Base-by-base conservation (phyloP, 345 rosid species). In the Hirschfeldia incana region DNA sequence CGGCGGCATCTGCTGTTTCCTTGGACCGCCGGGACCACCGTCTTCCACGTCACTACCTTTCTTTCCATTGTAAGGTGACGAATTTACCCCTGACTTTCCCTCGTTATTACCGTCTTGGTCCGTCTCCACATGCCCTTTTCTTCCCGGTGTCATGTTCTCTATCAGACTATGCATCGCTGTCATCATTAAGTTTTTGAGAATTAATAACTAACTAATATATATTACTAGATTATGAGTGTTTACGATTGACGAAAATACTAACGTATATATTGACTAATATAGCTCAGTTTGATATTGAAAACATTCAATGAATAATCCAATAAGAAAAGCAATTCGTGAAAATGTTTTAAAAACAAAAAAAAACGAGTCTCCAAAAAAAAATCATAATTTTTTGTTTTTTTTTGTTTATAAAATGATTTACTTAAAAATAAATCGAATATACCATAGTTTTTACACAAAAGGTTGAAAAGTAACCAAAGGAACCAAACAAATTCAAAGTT, bases 1-100 rank as follows among this genome's bases (percentile, higher is more conserved):
- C 8, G 94, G 94, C 5, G 94, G 92, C 94, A 88, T 90, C 76
- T 84, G 88, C 39, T 83, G 88, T 63, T 85, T 88, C 79, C 75
- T 83, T 42, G 73, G 72, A 72, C 79, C 80, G n/a, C 74, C 86
- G 57, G 62, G 82, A 53, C 73, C 74, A 33, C 76, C 84, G 11
- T 66, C 85, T 77, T 86, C 89, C 76, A 85, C 27, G 53, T 80
- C 82, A 59, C 76, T 80, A 44, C 81, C 81, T 74, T 78, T 74
- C 86, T 89, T 83, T 60, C 85, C 78, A 73, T 62, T 82, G 71
- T 69, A 87, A 13, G 88, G 89, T 63, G 93, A 85, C 39, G 78
- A 85, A 26, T 37, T 84, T 34, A 66, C 73, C 65, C 83, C 83
- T 66, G 80, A 76, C 85, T 86, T 85, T 4, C 65, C 72, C 1